Conservation (phyloP, 164 flowering plant genomes). For the Liriodendron chinense region DNA sequence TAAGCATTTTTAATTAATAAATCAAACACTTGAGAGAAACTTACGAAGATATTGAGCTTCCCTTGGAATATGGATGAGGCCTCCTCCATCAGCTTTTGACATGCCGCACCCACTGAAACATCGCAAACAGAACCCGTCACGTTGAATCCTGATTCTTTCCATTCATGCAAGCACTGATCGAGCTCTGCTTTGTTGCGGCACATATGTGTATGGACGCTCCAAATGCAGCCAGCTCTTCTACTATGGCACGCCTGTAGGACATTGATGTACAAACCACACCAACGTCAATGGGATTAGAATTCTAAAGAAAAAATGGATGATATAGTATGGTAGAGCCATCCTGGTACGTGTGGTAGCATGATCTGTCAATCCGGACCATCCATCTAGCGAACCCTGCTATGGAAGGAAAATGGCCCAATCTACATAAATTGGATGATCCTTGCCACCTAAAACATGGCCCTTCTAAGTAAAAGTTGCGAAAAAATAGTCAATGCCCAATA, state of each 20-base stretch:
- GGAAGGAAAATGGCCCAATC: background rate
- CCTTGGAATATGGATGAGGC: conserved; percentile 23
- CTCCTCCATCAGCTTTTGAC: conserved; percentile 40
- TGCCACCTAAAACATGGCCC: too few species aligned
- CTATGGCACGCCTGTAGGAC: conserved; percentile 35
- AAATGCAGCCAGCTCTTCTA: conserved; percentile 53
- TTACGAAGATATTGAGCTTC: conserved; percentile 51
- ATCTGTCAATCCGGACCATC: too few species aligned
- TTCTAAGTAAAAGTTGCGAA: too few species aligned
- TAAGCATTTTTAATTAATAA: too few species aligned
- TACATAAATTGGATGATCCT: too few species aligned
- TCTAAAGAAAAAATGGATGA: background rate
- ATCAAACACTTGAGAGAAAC: background rate
- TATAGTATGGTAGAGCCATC: too few species aligned
- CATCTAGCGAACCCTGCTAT: too few species aligned
- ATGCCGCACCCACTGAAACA: conserved; percentile 24
- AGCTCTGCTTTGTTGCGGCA: conserved; percentile 41
- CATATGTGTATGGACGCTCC: conserved; percentile 54
- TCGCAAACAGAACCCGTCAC: conserved; percentile 55
- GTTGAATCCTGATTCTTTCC: conserved; percentile 5
- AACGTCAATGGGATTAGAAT: background rate
- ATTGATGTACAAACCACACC: background rate
- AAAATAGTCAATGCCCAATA: too few species aligned
- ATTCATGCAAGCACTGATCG: background rate
- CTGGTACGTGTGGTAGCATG: too few species aligned